These are phyloP conservation scores for Brassica balearica DNA, from an alignment of 441 rosid genomes.

Conservation along the genomic window DNA sequence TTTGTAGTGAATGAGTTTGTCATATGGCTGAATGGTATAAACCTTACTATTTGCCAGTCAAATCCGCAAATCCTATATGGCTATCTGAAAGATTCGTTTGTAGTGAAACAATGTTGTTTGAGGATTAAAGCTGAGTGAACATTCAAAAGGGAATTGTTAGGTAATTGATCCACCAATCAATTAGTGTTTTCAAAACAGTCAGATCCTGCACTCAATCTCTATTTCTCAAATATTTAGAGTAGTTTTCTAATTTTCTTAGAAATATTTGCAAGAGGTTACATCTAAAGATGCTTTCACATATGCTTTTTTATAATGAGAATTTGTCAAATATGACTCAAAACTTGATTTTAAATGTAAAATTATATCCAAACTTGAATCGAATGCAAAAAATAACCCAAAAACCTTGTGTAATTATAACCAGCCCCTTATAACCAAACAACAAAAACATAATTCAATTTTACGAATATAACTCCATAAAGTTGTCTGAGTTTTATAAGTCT, in stretches of 20 bases:
- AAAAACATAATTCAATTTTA: too few species aligned
- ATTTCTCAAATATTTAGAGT: not conserved
- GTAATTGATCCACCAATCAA: not conserved
- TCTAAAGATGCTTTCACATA: not conserved
- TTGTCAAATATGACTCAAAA: too few species aligned
- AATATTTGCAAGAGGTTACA: not conserved
- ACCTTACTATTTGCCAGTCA: not conserved
- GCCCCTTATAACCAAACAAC: too few species aligned
- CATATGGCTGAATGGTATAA: not conserved
- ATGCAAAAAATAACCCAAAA: too few species aligned
- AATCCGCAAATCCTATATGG: not conserved
- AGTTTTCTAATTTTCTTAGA: not conserved
- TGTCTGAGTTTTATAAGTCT: too few species aligned
- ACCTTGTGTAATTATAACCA: too few species aligned
- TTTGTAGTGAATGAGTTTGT: slow-evolving; percentile 1
- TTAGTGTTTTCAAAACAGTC: not conserved
- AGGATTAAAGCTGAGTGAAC: not conserved
- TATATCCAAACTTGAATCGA: too few species aligned
- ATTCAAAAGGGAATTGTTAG: not conserved
- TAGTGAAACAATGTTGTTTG: not conserved
- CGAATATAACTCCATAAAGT: too few species aligned
- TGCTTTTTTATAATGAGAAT: too few species aligned
- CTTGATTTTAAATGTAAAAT: too few species aligned
- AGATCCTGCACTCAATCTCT: not conserved
- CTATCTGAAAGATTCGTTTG: not conserved